A percentile compares a stretch with the other conserved stretches of the same genome.
These are phyloP conservation scores for Saccharomycopsis hybrid DNA, from an alignment of 1,139 yeast species.

Conservation along the genomic window DNA sequence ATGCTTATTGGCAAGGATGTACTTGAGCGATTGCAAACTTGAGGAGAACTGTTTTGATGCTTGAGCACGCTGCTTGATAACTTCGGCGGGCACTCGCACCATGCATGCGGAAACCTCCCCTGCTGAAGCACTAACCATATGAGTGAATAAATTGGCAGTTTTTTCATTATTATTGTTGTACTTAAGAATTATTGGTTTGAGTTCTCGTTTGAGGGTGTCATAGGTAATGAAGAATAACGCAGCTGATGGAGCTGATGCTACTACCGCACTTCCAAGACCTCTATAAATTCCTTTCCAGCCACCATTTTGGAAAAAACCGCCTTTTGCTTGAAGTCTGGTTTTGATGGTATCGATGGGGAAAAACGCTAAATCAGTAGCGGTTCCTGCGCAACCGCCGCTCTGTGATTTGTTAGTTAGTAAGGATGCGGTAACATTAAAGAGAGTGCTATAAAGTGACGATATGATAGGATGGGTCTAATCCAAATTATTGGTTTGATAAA, in stretches of 20 bases:
- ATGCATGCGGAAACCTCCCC: slow-evolving; percentile 94
- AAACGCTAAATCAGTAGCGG: slow-evolving; percentile 87
- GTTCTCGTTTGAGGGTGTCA: slow-evolving; percentile 59
- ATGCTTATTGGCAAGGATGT: slow-evolving; percentile 49
- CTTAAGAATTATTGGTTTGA: slow-evolving; percentile 40
- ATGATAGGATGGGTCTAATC: too few species aligned
- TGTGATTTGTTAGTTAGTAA: slow-evolving; percentile 23
- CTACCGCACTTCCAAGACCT: slow-evolving; percentile 89
- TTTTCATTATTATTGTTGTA: slow-evolving; percentile 23
- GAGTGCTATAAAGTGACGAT: too few species aligned
- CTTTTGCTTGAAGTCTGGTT: slow-evolving; percentile 90
- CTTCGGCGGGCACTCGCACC: slow-evolving; percentile 95
- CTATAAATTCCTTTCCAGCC: slow-evolving; percentile 87
- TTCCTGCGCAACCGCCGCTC: slow-evolving; percentile 96
- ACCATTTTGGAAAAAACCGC: slow-evolving; percentile 88
- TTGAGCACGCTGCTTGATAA: slow-evolving; percentile 91
- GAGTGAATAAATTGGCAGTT: slow-evolving; percentile 42
- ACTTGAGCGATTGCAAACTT: slow-evolving; percentile 60
- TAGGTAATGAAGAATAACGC: slow-evolving; percentile 85
- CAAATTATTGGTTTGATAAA: too few species aligned
- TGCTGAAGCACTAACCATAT: slow-evolving; percentile 80
- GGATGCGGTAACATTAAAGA: too few species aligned
- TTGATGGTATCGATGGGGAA: slow-evolving; percentile 95
- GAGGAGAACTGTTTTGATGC: slow-evolving; percentile 45
- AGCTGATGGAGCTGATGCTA: slow-evolving; percentile 95